Percentiles rank a stretch among this genome's conserved stretches.
Conservation (phyloP, 2,329 filamentous ascomycete genomes). For the Ambrosiella xylebori region DNA sequence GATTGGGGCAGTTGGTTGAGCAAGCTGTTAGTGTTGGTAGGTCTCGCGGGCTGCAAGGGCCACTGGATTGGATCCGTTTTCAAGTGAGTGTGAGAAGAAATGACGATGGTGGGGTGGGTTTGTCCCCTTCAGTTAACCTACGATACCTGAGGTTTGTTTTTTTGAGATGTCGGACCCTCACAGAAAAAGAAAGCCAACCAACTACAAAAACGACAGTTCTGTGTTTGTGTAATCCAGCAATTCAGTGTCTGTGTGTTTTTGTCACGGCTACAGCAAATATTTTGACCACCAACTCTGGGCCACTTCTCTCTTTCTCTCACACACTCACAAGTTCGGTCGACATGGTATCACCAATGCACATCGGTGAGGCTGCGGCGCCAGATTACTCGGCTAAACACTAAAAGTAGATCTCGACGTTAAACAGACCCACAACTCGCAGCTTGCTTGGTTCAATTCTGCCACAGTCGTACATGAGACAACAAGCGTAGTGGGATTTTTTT, state of each 20-base stretch:
- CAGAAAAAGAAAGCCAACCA: too few species aligned
- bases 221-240: too few species aligned
- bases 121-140: neutral
- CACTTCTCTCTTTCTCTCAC: too few species aligned
- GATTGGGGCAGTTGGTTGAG: neutral
- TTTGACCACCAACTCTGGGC: neutral
- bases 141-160: neutral
- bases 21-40: neutral
- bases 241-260: too few species aligned
- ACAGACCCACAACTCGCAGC: neutral
- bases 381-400: neutral
- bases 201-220: too few species aligned
- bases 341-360: neutral
- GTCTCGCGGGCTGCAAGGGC: neutral
- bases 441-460: neutral
- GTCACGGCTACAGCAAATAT: neutral
- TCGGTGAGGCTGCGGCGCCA: neutral
- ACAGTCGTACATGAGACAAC: neutral
- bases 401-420: neutral
- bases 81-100: neutral
- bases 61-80: neutral
- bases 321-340: too few species aligned
- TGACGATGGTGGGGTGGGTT: neutral
- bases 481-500: neutral
- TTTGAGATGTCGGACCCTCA: neutral